phyloP scores from a whole-genome alignment of 2,329 filamentous ascomycete species.

The Fusarium sp. region DNA sequence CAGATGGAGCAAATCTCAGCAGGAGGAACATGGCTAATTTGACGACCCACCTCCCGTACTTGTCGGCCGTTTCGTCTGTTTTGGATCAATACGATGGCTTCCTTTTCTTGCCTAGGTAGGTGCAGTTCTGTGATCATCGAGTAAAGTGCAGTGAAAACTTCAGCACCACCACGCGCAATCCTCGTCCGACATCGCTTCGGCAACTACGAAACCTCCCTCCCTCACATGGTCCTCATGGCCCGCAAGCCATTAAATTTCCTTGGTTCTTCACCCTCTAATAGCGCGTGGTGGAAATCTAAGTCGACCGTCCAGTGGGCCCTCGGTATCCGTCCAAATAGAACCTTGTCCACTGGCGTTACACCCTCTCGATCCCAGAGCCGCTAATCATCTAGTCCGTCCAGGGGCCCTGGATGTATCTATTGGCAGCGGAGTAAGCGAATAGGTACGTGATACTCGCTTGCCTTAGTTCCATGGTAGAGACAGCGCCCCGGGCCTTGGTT shows the following conservation, averaged over 20 bases:
- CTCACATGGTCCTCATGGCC: slow-evolving; percentile 29
- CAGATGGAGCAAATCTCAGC: slow-evolving; percentile 27
- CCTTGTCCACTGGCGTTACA: slow-evolving; percentile 46
- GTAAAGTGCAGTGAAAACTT: background rate
- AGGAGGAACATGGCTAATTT: slow-evolving; percentile 40
- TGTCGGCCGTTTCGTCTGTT: slow-evolving; percentile 10
- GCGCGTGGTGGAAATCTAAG: slow-evolving; percentile 37
- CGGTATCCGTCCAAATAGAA: slow-evolving; percentile 30
- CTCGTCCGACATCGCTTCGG: background rate
- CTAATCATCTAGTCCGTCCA: slow-evolving; percentile 37
- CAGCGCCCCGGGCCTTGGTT: slow-evolving; percentile 36
- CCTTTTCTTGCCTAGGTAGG: no score
- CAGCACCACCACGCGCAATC: background rate
- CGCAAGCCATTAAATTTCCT: slow-evolving; percentile 38
- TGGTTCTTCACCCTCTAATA: slow-evolving; percentile 34
- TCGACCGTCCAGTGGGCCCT: slow-evolving; percentile 37
- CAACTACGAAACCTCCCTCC: slow-evolving; percentile 23
- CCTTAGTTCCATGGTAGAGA: slow-evolving; percentile 36
- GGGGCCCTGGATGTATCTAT: slow-evolving; percentile 34
- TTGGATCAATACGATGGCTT: slow-evolving; percentile 3
- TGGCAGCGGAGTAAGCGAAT: slow-evolving; percentile 28
- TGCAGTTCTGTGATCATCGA: background rate
- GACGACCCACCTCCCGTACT: slow-evolving; percentile 33
- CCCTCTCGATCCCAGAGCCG: slow-evolving; percentile 39
- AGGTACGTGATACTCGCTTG: slow-evolving; percentile 41